Evolutionary conservation across 257 asterid genomes (phyloP), one percentile per base, ranked within the genome.

Genomic region (Solanum chaucha): DNA sequence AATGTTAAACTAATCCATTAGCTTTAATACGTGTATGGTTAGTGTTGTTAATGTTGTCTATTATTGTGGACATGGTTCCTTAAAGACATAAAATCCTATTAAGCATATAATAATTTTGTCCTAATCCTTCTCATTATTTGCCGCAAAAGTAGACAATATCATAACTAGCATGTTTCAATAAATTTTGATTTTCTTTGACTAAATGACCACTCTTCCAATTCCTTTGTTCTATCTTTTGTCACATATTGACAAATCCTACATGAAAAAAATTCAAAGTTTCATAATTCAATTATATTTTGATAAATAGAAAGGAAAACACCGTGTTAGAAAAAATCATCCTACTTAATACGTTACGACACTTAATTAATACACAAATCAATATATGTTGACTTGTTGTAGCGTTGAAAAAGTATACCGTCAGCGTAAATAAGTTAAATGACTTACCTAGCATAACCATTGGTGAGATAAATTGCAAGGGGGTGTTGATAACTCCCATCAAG

Each of bases 371-470:
- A 58, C 24, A 58, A 19, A 58, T 58, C 1, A 48, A 48, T 2
- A 0, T 58, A 35, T 73, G 0, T 35, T 19, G 35, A 70, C n/a
- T 15, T 32, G 1, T 70, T 8, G 2, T 17, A 51, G 61, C n/a
- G 1, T 51, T 51, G 22, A 34, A 14, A 6, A 46, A 46, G 20
- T 71, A 20, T n/a, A 40, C 0, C 12, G 7, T 38, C 12, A 38
- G 34, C 0, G 3, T 74, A 74, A 36, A 38, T 74, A 38, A 74
- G 36, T 77, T 41, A 41, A 77, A 26, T 19, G 83, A 92, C 97
- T 92, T 81, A 96, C 98, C 98, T 4, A 95, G 96, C 98, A 97
- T 95, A 83, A 97, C 95, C 97, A 94, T 89, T 9, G 99, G 99
- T 19, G 93, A 72, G 44, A 97, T 34, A 74, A 97, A 97, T 40